Evolutionary conservation across 2,329 filamentous ascomycete genomes (phyloP).

Genomic region (Stemphylium lycopersici): DNA sequence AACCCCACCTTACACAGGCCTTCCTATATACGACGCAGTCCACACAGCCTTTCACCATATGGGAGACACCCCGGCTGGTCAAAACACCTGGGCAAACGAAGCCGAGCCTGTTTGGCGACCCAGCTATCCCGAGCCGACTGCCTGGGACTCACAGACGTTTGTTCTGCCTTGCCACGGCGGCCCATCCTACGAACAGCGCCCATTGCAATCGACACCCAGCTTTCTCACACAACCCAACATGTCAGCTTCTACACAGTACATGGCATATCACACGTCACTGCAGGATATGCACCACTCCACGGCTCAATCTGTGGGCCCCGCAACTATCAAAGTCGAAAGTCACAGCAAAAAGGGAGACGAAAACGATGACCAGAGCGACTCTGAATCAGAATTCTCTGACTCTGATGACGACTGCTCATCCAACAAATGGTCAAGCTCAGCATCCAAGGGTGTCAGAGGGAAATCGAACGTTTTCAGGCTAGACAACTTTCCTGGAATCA

Average conservation of each 20-base stretch:
- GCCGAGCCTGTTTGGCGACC: conserved; percentile 3
- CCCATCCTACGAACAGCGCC: conserved; percentile 1
- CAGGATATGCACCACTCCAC: neutral
- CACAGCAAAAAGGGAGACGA: neutral
- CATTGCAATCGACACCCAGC: neutral
- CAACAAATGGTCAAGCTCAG: neutral
- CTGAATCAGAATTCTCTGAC: neutral
- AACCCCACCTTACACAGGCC: conserved; percentile 14
- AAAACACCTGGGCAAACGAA: neutral
- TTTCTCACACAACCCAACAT: neutral
- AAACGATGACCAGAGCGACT: conserved; percentile 1
- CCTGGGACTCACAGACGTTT: conserved; percentile 6
- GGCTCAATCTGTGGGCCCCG: neutral
- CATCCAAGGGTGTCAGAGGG: neutral
- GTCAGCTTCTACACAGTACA: neutral
- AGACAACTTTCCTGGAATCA: conserved; percentile 16
- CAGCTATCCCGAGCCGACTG: neutral
- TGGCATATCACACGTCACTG: neutral
- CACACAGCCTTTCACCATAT: conserved; percentile 1
- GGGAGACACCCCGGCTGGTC: neutral
- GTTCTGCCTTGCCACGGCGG: neutral
- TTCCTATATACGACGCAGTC: conserved; percentile 1
- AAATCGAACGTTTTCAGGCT: conserved; percentile 14
- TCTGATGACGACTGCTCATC: neutral
- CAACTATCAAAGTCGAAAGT: neutral